Evolutionary conservation across 2,329 filamentous ascomycete genomes (phyloP).

Genomic region (Cercospora sesami): DNA sequence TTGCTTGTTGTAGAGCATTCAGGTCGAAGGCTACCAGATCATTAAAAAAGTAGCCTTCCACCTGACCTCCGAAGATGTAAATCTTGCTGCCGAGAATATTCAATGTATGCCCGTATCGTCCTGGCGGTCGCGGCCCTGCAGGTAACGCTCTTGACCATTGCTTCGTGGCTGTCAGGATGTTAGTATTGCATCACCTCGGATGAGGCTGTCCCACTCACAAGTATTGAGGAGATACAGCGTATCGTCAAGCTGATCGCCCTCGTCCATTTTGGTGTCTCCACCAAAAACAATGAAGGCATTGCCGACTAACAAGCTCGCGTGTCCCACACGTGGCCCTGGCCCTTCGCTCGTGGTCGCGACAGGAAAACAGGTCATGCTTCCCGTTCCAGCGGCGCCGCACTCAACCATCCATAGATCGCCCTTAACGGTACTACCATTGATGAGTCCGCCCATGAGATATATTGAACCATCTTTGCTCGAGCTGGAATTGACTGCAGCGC

Average conservation of each 20-base stretch:
- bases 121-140: conserved; percentile 78
- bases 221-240: conserved; percentile 96
- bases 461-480: conserved; percentile 96
- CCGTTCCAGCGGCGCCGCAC: conserved; percentile 60
- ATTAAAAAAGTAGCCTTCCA: conserved; percentile 98
- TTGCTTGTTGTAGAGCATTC: conserved; percentile 86
- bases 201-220: conserved; percentile 62
- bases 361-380: conserved; percentile 85
- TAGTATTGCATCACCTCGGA: background rate
- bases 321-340: conserved; percentile 89
- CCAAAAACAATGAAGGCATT: conserved; percentile 99
- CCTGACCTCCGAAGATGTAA: conserved; percentile 95
- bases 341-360: conserved; percentile 90
- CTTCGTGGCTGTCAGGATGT: conserved; percentile 68
- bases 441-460: conserved; percentile 95
- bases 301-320: conserved; percentile 89
- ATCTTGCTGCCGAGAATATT: conserved; percentile 97
- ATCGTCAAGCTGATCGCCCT: conserved; percentile 86
- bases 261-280: conserved; percentile 95
- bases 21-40: conserved; percentile 93
- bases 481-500: conserved; percentile 87
- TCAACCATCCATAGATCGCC: conserved; percentile 98
- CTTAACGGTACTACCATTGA: conserved; percentile 93
- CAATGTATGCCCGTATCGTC: conserved; percentile 91
- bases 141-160: conserved; percentile 97